These are phyloP conservation scores for Diutina scorzettiae DNA, from an alignment of 1,139 yeast species.

Conservation along the genomic window DNA sequence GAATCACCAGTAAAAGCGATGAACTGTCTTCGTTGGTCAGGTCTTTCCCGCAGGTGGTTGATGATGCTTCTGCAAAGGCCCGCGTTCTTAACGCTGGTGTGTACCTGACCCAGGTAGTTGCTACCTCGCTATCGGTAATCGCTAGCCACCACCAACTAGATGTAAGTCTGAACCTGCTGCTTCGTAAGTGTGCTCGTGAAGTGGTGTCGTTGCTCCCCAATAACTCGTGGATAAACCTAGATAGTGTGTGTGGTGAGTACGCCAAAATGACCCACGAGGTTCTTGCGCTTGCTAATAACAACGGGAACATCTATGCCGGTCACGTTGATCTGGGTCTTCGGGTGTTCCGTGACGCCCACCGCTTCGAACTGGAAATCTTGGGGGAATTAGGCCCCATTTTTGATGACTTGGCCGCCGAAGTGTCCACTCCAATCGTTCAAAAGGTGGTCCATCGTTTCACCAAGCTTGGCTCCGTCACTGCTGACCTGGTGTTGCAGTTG, in stretches of 20 bases:
- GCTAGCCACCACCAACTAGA: not conserved
- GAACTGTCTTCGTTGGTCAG: not conserved
- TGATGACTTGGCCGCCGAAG: slow-evolving; percentile 12
- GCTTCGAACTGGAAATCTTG: slow-evolving; percentile 15
- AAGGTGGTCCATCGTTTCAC: slow-evolving; percentile 14
- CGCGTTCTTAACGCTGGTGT: not conserved
- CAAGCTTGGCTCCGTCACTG: slow-evolving; percentile 10
- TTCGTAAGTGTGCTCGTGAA: not conserved
- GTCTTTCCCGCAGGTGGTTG: not conserved
- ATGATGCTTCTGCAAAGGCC: not conserved
- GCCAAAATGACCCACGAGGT: not conserved
- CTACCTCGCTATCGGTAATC: not conserved
- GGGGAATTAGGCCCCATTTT: slow-evolving; percentile 15
- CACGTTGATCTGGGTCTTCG: slow-evolving; percentile 27
- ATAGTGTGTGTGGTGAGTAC: not conserved
- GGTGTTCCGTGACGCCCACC: slow-evolving; percentile 21
- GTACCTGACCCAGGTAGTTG: not conserved
- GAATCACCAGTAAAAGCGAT: not conserved
- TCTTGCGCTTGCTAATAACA: not conserved
- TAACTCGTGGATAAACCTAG: not conserved
- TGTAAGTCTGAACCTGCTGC: not conserved
- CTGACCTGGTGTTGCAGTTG: slow-evolving; percentile 13
- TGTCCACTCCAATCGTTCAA: slow-evolving; percentile 20
- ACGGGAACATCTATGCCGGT: slow-evolving; percentile 7
- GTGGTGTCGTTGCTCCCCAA: not conserved